A percentile compares a stretch with the other conserved stretches of the same genome.
Evolutionary conservation across 257 asterid genomes (phyloP).

Genomic region (Eucommia ulmoides): DNA sequence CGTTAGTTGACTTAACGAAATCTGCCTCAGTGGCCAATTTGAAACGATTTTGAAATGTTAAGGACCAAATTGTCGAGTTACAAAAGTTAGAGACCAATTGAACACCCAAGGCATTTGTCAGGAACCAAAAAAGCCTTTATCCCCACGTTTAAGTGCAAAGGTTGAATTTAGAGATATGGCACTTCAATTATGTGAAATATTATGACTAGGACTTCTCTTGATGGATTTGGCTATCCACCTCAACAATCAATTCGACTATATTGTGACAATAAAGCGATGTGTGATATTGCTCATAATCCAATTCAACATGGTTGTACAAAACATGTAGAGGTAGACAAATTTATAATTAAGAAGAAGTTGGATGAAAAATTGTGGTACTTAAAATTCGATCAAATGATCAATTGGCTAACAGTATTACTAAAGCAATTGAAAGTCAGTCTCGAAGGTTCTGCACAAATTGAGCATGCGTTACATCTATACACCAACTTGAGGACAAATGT

Average conservation of each 20-base stretch:
- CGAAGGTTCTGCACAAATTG: too few species aligned
- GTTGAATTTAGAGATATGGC: background rate
- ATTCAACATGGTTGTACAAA: background rate
- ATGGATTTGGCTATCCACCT: background rate
- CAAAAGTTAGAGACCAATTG: too few species aligned
- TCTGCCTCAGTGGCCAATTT: too few species aligned
- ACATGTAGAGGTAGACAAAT: background rate
- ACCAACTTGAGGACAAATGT: too few species aligned
- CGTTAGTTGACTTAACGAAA: too few species aligned
- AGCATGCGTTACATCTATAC: too few species aligned
- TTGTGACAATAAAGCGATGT: constrained; percentile 1
- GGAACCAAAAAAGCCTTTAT: too few species aligned
- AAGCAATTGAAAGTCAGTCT: too few species aligned
- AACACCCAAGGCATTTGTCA: too few species aligned
- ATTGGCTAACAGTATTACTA: too few species aligned
- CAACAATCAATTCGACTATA: background rate
- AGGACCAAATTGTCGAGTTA: too few species aligned
- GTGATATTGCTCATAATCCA: background rate
- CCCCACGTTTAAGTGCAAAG: background rate
- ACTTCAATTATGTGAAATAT: background rate
- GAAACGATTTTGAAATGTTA: too few species aligned
- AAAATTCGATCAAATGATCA: background rate
- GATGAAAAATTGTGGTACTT: background rate
- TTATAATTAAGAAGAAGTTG: background rate
- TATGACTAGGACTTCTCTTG: constrained; percentile 1